Conservation (phyloP, 2,329 filamentous ascomycete genomes). For the Fusarium piperis region DNA sequence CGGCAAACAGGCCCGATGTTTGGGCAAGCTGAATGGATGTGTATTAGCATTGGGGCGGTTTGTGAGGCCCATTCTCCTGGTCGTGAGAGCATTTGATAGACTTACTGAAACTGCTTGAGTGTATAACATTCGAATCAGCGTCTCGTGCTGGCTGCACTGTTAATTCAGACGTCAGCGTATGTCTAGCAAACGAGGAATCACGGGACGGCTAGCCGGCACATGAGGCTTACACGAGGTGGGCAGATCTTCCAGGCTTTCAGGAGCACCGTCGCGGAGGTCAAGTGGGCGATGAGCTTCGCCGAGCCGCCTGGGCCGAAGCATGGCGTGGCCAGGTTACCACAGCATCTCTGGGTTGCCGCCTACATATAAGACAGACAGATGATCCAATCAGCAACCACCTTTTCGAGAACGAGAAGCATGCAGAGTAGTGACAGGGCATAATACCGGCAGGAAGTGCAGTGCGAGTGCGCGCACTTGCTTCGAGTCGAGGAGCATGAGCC, state of each 20-base stretch:
- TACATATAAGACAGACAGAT: background rate
- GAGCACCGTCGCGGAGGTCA: background rate
- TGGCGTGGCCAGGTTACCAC: background rate
- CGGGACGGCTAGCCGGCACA: background rate
- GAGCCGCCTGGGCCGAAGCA: background rate
- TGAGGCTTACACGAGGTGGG: background rate
- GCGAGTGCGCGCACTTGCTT: background rate
- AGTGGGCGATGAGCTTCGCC: background rate
- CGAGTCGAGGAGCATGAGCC: background rate
- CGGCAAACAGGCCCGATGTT: background rate
- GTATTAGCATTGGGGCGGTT: background rate
- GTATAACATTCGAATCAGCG: background rate
- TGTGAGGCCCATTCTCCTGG: background rate
- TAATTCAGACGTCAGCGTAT: background rate
- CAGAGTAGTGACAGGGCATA: background rate
- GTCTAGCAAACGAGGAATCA: background rate
- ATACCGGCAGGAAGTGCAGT: background rate
- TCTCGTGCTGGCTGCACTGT: background rate
- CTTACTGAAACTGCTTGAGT: background rate
- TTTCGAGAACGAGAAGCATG: background rate
- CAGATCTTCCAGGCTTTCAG: background rate
- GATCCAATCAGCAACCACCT: background rate
- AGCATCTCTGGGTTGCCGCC: background rate
- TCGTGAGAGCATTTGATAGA: background rate
- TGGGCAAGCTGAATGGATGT: background rate